A percentile compares a stretch with the other conserved stretches of the same genome.
phyloP scores from a whole-genome alignment of 768 basidiomycete genomes.

The Suillus ampliporus region DNA sequence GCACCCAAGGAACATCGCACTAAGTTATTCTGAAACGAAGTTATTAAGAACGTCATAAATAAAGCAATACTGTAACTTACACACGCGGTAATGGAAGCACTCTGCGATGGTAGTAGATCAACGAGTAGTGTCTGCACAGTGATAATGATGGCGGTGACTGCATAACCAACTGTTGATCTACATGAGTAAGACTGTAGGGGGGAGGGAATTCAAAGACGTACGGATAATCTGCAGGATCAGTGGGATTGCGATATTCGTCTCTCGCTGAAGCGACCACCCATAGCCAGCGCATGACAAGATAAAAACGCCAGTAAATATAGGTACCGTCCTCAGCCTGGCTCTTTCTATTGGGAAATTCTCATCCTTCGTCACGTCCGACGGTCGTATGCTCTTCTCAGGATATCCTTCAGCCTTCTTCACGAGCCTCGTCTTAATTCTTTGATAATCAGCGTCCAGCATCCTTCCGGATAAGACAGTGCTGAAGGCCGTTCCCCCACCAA shows the following conservation, averaged over 20 bases:
- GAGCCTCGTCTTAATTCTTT: constrained; percentile 42
- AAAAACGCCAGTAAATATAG: constrained; percentile 46
- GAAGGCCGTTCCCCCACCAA: constrained; percentile 69
- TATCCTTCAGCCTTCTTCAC: no score
- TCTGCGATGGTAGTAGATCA: no score
- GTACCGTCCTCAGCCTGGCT: constrained; percentile 56
- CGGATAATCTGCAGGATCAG: no score
- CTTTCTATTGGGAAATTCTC: constrained; percentile 64
- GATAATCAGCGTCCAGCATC: constrained; percentile 72
- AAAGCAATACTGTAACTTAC: constrained; percentile 31
- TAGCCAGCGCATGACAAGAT: constrained; percentile 53
- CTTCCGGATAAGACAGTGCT: constrained; percentile 66
- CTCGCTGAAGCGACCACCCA: constrained; percentile 62
- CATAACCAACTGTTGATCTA: constrained; percentile 54
- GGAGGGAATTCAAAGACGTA: constrained; percentile 22
- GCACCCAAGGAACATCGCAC: no score
- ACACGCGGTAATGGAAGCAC: no score
- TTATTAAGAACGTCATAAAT: neutral
- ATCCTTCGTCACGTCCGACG: constrained; percentile 32
- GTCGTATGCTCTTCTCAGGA: constrained; percentile 25
- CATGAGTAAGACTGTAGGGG: neutral
- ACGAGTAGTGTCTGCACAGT: constrained; percentile 62
- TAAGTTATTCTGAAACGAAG: constrained; percentile 66
- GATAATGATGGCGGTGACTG: constrained; percentile 56
- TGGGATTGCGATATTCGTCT: constrained; percentile 56